A percentile compares a stretch with the other conserved stretches of the same genome.
Conservation (phyloP, 148 eudicot species). For the Rhododendron simsii region DNA sequence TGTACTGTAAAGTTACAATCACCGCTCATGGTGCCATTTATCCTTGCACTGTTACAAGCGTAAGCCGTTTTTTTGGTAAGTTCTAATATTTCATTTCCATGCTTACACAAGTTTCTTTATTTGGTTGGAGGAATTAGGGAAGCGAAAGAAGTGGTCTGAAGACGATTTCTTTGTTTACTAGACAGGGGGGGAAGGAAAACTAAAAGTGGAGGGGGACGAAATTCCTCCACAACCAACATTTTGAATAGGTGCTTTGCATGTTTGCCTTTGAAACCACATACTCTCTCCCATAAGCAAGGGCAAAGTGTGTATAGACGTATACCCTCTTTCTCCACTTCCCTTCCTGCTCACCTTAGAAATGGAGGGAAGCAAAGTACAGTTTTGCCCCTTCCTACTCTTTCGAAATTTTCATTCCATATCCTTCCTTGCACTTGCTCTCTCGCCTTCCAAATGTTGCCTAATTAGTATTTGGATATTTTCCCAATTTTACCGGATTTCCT, state of each 20-base stretch:
- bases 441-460: background rate
- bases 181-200: background rate
- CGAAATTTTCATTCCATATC: background rate
- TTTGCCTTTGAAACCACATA: background rate
- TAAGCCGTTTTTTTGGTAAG: background rate
- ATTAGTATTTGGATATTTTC: background rate
- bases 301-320: background rate
- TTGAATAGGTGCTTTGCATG: background rate
- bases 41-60: background rate
- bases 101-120: background rate
- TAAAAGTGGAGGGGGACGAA: background rate
- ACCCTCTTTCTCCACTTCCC: background rate
- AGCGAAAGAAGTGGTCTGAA: background rate
- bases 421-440: background rate
- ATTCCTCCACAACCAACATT: background rate
- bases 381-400: background rate
- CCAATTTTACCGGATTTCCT: background rate
- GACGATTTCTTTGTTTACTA: background rate
- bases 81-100: background rate
- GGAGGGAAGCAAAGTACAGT: background rate
- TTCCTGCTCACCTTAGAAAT: background rate
- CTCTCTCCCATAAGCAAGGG: background rate
- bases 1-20: background rate
- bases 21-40: background rate
- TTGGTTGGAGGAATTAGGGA: background rate